Evolutionary conservation across 1,284 basidiomycete genomes (phyloP).

Genomic region (Ustilago xerochloae): DNA sequence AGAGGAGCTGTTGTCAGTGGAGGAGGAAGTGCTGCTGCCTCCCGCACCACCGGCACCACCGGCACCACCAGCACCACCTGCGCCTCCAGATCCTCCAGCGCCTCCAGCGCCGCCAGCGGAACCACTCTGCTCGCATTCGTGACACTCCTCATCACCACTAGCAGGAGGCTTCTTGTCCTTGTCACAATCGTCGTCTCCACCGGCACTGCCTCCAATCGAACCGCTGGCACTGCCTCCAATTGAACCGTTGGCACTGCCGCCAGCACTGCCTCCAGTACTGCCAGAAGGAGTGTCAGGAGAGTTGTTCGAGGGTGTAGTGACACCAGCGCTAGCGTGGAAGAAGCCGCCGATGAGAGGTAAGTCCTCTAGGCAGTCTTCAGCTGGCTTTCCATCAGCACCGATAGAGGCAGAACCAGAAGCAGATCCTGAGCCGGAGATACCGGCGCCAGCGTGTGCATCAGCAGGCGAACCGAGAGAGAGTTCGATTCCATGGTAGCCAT

Average conservation of each 20-base stretch:
- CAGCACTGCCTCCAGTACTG: background rate
- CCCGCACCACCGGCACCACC: background rate
- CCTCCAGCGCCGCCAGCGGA: conserved; percentile 7
- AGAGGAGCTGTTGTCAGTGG: background rate
- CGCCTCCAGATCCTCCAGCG: conserved; percentile 9
- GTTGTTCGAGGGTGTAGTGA: background rate
- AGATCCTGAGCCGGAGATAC: background rate
- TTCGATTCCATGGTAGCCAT: background rate
- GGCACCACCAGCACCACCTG: background rate
- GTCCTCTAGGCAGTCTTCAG: conserved; percentile 9
- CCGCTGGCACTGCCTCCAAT: no score
- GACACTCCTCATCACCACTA: background rate
- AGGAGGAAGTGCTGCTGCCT: background rate
- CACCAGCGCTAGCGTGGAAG: background rate
- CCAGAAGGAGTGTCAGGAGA: background rate
- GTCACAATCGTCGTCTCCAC: no score
- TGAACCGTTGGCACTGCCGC: conserved; percentile 2
- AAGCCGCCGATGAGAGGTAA: background rate
- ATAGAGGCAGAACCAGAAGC: background rate
- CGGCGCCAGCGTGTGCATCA: background rate
- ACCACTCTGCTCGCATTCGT: no score
- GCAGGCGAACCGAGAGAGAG: background rate
- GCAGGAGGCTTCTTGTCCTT: no score
- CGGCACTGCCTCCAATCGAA: no score
- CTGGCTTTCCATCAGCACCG: background rate